Percentiles rank a stretch among this genome's conserved stretches.
Evolutionary conservation across 805 yeast species (phyloP).

Genomic region (Starmerella sirachaensis): DNA sequence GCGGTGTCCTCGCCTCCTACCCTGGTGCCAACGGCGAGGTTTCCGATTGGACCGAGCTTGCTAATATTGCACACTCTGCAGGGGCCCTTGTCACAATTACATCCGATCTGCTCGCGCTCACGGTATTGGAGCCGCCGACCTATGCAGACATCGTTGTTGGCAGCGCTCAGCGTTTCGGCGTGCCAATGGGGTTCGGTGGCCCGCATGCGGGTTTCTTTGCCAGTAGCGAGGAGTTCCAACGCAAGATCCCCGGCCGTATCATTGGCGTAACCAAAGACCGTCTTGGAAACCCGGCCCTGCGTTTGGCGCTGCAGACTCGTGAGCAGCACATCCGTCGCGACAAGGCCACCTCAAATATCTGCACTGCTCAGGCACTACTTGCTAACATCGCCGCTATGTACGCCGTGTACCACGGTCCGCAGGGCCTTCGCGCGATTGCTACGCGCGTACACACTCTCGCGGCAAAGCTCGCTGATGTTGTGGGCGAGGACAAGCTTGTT

Average conservation of each 20-base stretch:
- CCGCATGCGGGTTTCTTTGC: constrained; percentile 98
- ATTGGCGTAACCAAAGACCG: constrained; percentile 90
- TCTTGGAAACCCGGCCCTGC: constrained; percentile 73
- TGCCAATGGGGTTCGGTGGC: constrained; percentile 96
- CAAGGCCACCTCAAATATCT: constrained; percentile 93
- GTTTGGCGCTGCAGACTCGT: constrained; percentile 93
- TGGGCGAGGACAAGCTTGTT: constrained; percentile 35
- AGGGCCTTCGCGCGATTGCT: constrained; percentile 72
- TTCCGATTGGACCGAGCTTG: constrained; percentile 40
- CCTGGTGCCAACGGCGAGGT: constrained; percentile 78
- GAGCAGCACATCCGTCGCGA: constrained; percentile 97
- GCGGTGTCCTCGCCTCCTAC: constrained; percentile 82
- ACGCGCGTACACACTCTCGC: constrained; percentile 64
- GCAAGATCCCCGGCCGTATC: constrained; percentile 94
- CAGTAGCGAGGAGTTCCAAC: constrained; percentile 61
- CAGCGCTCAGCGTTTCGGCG: constrained; percentile 90
- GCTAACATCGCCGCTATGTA: constrained; percentile 95
- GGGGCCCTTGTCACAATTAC: constrained; percentile 77
- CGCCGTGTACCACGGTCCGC: constrained; percentile 92
- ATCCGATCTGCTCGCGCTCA: constrained; percentile 83
- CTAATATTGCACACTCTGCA: constrained; percentile 52
- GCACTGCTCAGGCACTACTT: constrained; percentile 93
- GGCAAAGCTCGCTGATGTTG: constrained; percentile 50
- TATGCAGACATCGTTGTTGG: constrained; percentile 93
- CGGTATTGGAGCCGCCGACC: constrained; percentile 73